phyloP scores from a whole-genome alignment of 306 rosid genomes.

The Inga oerstediana region DNA sequence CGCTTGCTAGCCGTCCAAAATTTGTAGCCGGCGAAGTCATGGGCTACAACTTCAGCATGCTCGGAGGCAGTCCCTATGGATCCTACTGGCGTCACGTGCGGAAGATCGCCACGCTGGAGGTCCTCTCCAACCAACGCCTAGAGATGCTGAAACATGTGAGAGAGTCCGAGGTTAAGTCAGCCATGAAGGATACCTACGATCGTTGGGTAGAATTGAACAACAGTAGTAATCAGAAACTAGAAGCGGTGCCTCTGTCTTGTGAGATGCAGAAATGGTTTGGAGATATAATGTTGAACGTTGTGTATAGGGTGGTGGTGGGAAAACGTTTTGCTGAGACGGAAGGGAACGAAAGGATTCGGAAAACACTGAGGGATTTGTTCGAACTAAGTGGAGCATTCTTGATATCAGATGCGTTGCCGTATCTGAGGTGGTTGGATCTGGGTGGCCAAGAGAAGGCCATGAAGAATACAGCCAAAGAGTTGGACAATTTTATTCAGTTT shows the following conservation, averaged over 20 bases:
- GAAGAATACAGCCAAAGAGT: slow-evolving; percentile 33
- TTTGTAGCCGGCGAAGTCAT: background rate
- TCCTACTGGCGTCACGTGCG: slow-evolving; percentile 51
- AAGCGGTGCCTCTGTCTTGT: background rate
- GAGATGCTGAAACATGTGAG: slow-evolving; percentile 29
- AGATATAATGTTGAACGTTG: slow-evolving; percentile 4
- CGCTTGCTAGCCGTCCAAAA: slow-evolving; percentile 21
- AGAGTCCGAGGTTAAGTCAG: slow-evolving; percentile 26
- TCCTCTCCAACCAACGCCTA: slow-evolving; percentile 31
- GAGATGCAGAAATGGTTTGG: slow-evolving; percentile 52
- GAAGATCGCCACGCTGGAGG: slow-evolving; percentile 31
- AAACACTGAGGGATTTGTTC: background rate
- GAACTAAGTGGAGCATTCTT: slow-evolving; percentile 22
- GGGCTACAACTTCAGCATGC: slow-evolving; percentile 21
- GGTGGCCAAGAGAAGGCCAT: slow-evolving; percentile 42
- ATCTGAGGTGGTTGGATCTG: slow-evolving; percentile 53
- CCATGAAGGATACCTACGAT: slow-evolving; percentile 25
- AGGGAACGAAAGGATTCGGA: slow-evolving; percentile 10
- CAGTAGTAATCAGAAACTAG: background rate
- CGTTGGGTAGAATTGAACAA: background rate
- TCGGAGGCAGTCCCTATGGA: slow-evolving; percentile 38
- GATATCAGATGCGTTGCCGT: slow-evolving; percentile 36
- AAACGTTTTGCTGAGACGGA: slow-evolving; percentile 27
- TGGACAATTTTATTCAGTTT: slow-evolving; percentile 10
- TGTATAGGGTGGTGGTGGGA: slow-evolving; percentile 35